Conservation (phyloP, 805 yeast genomes). For the Metschnikowia anglica region DNA sequence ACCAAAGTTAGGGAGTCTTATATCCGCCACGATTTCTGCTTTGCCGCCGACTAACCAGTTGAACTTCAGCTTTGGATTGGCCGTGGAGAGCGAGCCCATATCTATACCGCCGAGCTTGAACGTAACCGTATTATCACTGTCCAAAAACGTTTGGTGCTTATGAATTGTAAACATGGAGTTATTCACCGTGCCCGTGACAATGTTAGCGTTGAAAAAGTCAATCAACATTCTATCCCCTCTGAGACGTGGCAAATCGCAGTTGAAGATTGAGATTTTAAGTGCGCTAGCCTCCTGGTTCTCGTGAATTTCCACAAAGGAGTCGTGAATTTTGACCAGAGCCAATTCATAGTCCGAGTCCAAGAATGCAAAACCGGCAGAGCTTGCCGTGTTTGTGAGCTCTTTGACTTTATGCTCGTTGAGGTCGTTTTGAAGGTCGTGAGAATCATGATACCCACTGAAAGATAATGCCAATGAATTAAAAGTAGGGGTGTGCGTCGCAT, state of each 20-base stretch:
- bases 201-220: constrained; percentile 68
- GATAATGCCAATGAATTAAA: constrained; percentile 25
- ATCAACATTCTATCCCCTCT: constrained; percentile 57
- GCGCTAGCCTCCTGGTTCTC: constrained; percentile 18
- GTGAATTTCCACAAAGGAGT: constrained; percentile 46
- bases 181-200: constrained; percentile 71
- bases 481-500: constrained; percentile 30
- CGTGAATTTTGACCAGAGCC: constrained; percentile 47
- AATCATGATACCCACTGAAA: constrained; percentile 29
- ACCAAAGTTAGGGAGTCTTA: constrained; percentile 55
- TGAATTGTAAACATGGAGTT: constrained; percentile 76
- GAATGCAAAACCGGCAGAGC: constrained; percentile 8
- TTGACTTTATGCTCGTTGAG: constrained; percentile 25
- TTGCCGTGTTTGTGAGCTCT: constrained; percentile 11
- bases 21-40: constrained; percentile 63
- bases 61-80: constrained; percentile 45
- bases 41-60: constrained; percentile 75
- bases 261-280: constrained; percentile 56
- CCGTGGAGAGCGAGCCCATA: constrained; percentile 31
- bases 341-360: constrained; percentile 37
- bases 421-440: constrained; percentile 34
- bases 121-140: constrained; percentile 29
- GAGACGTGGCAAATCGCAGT: constrained; percentile 61
- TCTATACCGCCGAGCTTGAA: constrained; percentile 44
- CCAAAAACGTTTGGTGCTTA: constrained; percentile 58